Evolutionary conservation across 2,329 filamentous ascomycete species (phyloP).

Genomic region (Ophidiomyces ophidiicola): DNA sequence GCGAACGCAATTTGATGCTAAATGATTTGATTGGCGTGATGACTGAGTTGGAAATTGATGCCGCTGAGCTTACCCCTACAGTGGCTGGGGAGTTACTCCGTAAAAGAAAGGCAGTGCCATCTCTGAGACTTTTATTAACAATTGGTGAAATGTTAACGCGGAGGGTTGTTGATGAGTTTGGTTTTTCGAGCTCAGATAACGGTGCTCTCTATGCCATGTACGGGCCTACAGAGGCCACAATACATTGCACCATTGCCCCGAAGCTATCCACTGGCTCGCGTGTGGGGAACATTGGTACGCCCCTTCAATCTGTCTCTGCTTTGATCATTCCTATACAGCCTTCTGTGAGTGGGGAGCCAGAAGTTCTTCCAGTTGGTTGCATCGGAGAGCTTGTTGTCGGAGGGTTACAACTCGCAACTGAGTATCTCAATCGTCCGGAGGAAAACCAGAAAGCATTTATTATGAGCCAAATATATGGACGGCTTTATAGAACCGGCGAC

Average conservation of each 20-base stretch:
- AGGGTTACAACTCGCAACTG: constrained; percentile 64
- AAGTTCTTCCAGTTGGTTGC: constrained; percentile 52
- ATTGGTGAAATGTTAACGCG: constrained; percentile 88
- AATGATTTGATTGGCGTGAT: constrained; percentile 61
- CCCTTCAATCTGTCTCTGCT: constrained; percentile 68
- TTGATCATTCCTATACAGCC: constrained; percentile 50
- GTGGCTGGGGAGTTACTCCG: constrained; percentile 67
- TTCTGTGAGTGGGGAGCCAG: constrained; percentile 24
- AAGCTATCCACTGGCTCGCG: constrained; percentile 45
- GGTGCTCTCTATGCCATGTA: constrained; percentile 87
- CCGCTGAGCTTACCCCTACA: constrained; percentile 78
- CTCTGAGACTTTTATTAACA: constrained; percentile 60
- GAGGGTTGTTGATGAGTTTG: constrained; percentile 68
- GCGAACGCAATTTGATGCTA: constrained; percentile 56
- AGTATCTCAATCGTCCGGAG: constrained; percentile 69
- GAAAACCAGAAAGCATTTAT: constrained; percentile 64
- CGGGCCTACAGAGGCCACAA: constrained; percentile 80
- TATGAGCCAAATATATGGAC: constrained; percentile 49
- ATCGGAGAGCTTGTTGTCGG: constrained; percentile 71
- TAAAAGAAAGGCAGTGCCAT: constrained; percentile 54
- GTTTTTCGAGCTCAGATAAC: constrained; percentile 39
- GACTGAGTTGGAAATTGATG: constrained; percentile 56
- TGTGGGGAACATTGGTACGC: constrained; percentile 60
- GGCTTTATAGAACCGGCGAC: constrained; percentile 74
- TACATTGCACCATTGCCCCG: constrained; percentile 72